phyloP scores from a whole-genome alignment of 2,329 filamentous ascomycete genomes.

The Niveomyces coronatus region DNA sequence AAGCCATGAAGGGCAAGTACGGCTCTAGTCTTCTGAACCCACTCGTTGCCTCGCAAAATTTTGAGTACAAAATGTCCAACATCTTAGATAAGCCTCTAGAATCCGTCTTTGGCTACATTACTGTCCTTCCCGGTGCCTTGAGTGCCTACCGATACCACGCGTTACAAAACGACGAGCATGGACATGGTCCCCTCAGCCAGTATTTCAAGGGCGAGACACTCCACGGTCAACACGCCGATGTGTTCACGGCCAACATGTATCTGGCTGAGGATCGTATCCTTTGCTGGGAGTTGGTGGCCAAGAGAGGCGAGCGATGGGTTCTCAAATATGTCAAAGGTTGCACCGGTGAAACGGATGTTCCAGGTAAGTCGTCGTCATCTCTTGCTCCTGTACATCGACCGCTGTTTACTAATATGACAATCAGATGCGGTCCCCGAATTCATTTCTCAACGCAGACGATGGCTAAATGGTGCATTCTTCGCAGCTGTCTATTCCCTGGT shows the following conservation, averaged over 20 bases:
- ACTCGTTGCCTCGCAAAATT: conserved; percentile 92
- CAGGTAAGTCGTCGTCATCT: conserved; percentile 48
- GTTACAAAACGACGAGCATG: conserved; percentile 90
- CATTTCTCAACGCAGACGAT: conserved; percentile 88
- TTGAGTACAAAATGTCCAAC: conserved; percentile 99
- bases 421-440: conserved; percentile 88
- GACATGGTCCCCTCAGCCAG: conserved; percentile 88
- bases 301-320: conserved; percentile 90
- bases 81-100: conserved; percentile 96
- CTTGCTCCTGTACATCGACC: background rate
- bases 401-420: background rate
- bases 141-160: conserved; percentile 95
- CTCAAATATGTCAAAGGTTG: conserved; percentile 96
- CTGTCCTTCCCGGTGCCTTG: conserved; percentile 86
- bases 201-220: conserved; percentile 99
- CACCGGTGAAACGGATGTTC: conserved; percentile 95
- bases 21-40: conserved; percentile 83
- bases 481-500: conserved; percentile 95
- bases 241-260: conserved; percentile 97
- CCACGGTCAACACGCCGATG: conserved; percentile 90
- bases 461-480: conserved; percentile 98
- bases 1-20: conserved; percentile 83
- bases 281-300: conserved; percentile 92
- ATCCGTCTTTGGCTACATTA: conserved; percentile 97
- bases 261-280: conserved; percentile 82